phyloP scores from a whole-genome alignment of 1,139 yeast species.

The Trichomonascaceae sp. region DNA sequence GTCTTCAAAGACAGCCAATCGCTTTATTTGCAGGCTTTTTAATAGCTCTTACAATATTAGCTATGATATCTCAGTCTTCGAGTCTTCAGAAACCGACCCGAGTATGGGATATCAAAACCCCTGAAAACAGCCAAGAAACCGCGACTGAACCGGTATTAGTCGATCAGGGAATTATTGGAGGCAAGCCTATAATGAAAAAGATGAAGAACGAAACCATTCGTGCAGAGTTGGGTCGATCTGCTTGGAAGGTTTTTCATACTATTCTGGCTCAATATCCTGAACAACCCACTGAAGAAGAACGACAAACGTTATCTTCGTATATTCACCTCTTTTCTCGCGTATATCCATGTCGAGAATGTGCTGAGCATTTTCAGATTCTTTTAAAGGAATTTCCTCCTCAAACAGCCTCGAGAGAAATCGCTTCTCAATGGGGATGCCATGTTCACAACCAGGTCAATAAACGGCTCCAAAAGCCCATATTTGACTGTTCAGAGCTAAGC shows the following conservation, averaged over 20 bases:
- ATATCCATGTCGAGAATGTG: slow-evolving; percentile 63
- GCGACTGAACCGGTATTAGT: background rate
- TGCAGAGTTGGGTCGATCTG: slow-evolving; percentile 78
- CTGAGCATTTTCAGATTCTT: slow-evolving; percentile 75
- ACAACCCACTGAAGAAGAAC: slow-evolving; percentile 58
- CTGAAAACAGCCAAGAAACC: slow-evolving; percentile 6
- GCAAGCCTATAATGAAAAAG: slow-evolving; percentile 72
- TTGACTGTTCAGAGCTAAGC: slow-evolving; percentile 77
- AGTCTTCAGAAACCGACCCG: slow-evolving; percentile 9
- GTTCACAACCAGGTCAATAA: slow-evolving; percentile 86
- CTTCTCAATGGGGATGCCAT: slow-evolving; percentile 95
- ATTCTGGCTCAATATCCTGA: slow-evolving; percentile 89
- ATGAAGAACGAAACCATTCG: slow-evolving; percentile 61
- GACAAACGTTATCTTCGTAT: slow-evolving; percentile 51
- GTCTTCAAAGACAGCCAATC: background rate
- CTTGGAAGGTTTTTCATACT: slow-evolving; percentile 90
- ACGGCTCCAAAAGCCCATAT: slow-evolving; percentile 58
- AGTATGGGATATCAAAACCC: slow-evolving; percentile 17
- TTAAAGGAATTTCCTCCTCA: slow-evolving; percentile 79
- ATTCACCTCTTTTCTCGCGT: slow-evolving; percentile 36
- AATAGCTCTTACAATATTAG: background rate
- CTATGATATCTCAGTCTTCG: background rate
- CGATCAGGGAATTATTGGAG: slow-evolving; percentile 18
- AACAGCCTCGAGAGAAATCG: slow-evolving; percentile 64
- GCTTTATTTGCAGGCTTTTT: background rate